A percentile compares a stretch with the other conserved stretches of the same genome.
These are phyloP conservation scores for Exophiala spinifera DNA, from an alignment of 2,329 filamentous ascomycete species.

Conservation along the genomic window DNA sequence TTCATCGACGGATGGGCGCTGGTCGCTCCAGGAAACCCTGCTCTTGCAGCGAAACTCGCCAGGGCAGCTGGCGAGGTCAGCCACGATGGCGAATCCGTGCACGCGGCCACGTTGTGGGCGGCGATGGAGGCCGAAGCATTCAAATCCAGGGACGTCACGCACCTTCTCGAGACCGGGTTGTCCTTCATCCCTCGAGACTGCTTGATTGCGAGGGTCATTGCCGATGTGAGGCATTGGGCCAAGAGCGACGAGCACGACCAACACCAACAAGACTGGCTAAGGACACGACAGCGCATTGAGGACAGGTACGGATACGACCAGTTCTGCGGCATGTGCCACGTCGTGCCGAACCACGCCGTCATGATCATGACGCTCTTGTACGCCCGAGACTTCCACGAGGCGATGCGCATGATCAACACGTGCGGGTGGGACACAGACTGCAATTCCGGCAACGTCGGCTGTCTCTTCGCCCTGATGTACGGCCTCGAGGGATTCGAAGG, in stretches of 20 bases:
- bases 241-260: too few species aligned
- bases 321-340: constrained; percentile 5
- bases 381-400: constrained; percentile 2
- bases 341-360: constrained; percentile 8
- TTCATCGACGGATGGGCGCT: constrained; percentile 42
- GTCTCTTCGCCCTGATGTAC: constrained; percentile 4
- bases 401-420: constrained; percentile 9
- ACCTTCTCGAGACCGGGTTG: constrained; percentile 2
- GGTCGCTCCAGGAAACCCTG: constrained; percentile 34
- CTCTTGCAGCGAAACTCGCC: constrained; percentile 35
- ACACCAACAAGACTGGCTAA: constrained; percentile 2
- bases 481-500: background rate
- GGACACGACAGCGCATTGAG: constrained; percentile 7
- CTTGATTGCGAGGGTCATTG: background rate
- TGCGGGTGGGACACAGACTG: constrained; percentile 9
- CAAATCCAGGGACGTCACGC: background rate
- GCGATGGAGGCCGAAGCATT: constrained; percentile 10
- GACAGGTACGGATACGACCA: constrained; percentile 6
- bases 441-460: constrained; percentile 7
- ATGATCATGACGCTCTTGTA: constrained; percentile 7
- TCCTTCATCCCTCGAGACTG: constrained; percentile 4
- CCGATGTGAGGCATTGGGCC: constrained; percentile 3
- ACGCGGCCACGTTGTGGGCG: constrained; percentile 36
- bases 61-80: constrained; percentile 36
- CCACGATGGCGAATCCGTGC: constrained; percentile 40